Base-by-base conservation (phyloP, 768 basidiomycete genomes). In the Calvatia gigantea region DNA sequence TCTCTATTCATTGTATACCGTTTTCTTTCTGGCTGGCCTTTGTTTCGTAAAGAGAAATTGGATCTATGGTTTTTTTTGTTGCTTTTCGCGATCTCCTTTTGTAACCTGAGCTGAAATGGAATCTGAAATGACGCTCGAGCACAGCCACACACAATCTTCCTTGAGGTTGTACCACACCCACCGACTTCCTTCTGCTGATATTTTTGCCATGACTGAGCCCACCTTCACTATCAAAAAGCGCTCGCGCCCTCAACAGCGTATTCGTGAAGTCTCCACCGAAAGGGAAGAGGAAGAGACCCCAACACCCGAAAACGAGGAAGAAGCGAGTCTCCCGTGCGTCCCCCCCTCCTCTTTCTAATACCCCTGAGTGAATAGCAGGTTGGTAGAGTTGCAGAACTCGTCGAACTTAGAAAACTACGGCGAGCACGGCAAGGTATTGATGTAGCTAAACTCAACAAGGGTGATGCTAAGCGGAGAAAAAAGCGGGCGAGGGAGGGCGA, bases 391-490 rank as follows among this genome's bases (percentile, higher is more conserved):
- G 82, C 89, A 60, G 93, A 96, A 51, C 79, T 98, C 15, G 81
- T 96, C 38, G 89, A 94, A 60, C 72, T 97, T 25, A 80, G 93
- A 42, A 93, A 86, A 65, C 72, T 95, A 25, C 80, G 85, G 49
- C 85, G 81, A 64, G 66, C 81, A 28, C 75, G 90, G 54, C 82
- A 86, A 64, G 96, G 95, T 1, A 97, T 98, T 48, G 94, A 97
- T 61, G 80, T 84, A 1, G 76, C 84, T 45, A 94, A 88, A 65
- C 74, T 99, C 12, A 91, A 86, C 67, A 85, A 87, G 59, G 96
- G 95, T 0, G 94, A 93, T 64, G 77, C 68, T 7, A 87, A 82
- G 73, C 88, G 83, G 76, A 87, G 81, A 73, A 80, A 80, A 65
- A 84, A 85, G 65, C 73, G 78, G 47, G 71, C 70, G 14, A 65